Conservation (phyloP, 2,329 filamentous ascomycete genomes). For the Colletotrichum sp. region DNA sequence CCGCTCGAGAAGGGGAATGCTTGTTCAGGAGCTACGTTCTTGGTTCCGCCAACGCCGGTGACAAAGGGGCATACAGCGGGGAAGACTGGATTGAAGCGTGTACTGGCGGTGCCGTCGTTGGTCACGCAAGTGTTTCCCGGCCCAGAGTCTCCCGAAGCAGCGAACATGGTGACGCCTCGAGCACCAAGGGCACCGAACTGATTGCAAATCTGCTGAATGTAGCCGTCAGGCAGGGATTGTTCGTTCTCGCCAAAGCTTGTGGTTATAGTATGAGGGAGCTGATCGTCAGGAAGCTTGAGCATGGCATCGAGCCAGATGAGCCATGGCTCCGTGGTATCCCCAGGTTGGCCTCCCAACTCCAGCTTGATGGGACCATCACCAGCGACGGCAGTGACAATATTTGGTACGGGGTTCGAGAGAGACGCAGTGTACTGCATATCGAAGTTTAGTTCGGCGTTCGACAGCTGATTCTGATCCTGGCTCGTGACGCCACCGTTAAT, state of each 20-base stretch:
- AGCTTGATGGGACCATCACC: slow-evolving; percentile 29
- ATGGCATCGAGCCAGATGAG: slow-evolving; percentile 68
- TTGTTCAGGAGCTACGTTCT: slow-evolving; percentile 52
- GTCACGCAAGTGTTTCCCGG: slow-evolving; percentile 37
- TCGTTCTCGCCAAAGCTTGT: slow-evolving; percentile 78
- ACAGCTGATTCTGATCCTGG: slow-evolving; percentile 44
- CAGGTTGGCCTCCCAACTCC: not conserved
- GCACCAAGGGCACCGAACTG: slow-evolving; percentile 69
- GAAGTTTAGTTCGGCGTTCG: slow-evolving; percentile 39
- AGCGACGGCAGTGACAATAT: slow-evolving; percentile 36
- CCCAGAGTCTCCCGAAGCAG: slow-evolving; percentile 62
- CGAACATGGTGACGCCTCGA: slow-evolving; percentile 71
- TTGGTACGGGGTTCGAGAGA: slow-evolving; percentile 36
- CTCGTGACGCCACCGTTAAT: slow-evolving; percentile 56
- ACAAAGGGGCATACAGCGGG: slow-evolving; percentile 60
- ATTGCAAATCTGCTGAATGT: slow-evolving; percentile 56
- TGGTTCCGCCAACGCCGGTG: slow-evolving; percentile 66
- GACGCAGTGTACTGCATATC: slow-evolving; percentile 41
- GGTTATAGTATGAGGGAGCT: slow-evolving; percentile 67
- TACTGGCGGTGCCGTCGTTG: slow-evolving; percentile 38
- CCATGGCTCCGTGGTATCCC: slow-evolving; percentile 65
- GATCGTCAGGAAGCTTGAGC: slow-evolving; percentile 53
- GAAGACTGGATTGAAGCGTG: slow-evolving; percentile 43
- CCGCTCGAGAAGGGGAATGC: slow-evolving; percentile 57
- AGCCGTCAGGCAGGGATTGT: slow-evolving; percentile 63